Percentiles rank a stretch among this genome's conserved stretches.
These are phyloP conservation scores for Aspergillus ostianus DNA, from an alignment of 495 filamentous ascomycete species.

Conservation along the genomic window DNA sequence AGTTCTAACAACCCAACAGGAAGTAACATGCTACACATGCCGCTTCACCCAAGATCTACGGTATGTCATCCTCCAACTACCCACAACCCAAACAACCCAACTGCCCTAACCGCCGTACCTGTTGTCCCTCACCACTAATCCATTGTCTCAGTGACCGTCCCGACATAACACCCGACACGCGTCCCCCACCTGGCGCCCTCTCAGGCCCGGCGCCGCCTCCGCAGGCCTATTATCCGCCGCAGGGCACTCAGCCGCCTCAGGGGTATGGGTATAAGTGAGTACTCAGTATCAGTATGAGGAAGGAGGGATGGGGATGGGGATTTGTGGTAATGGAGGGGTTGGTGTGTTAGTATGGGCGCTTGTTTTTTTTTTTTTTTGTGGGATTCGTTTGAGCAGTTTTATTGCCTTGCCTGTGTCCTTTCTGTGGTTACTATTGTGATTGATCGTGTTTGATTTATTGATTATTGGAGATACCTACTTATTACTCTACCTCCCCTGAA, in stretches of 20 bases:
- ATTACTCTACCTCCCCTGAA: not conserved
- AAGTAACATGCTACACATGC: constrained; percentile 53
- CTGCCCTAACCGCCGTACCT: too few species aligned
- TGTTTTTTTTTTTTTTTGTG: not conserved
- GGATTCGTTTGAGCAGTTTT: too few species aligned
- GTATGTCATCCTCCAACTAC: constrained; percentile 23
- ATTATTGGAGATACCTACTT: not conserved
- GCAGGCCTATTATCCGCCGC: constrained; percentile 19
- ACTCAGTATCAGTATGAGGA: too few species aligned
- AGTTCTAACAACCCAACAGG: constrained; percentile 29
- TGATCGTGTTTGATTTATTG: not conserved
- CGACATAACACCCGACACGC: constrained; percentile 45
- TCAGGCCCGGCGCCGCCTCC: constrained; percentile 33
- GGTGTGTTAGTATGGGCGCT: not conserved
- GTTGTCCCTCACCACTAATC: too few species aligned
- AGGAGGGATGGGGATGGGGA: not conserved
- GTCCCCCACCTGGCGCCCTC: constrained; percentile 32
- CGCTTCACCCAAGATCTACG: constrained; percentile 52
- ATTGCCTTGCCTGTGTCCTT: too few species aligned
- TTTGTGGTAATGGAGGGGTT: constrained; percentile 1
- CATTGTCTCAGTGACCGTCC: constrained; percentile 36
- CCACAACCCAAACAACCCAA: too few species aligned
- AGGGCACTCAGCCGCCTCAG: constrained; percentile 11
- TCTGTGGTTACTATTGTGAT: not conserved
- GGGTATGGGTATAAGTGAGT: constrained; percentile 26